These are phyloP conservation scores for Suillus fuscotomentosus DNA, from an alignment of 768 basidiomycete species.

Conservation along the genomic window DNA sequence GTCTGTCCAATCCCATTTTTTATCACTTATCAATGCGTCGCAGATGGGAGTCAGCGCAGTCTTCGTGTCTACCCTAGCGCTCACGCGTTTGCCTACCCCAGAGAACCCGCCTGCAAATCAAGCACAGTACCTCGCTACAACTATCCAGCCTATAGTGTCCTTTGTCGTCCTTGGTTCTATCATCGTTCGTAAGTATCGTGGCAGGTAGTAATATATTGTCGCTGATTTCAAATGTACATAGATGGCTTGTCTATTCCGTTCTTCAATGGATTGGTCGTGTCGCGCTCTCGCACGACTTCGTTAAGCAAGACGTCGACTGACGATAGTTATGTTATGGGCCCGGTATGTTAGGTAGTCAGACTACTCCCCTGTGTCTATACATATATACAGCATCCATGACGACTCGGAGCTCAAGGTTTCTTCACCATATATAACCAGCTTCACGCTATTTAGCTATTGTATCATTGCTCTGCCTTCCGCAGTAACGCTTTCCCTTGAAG, in stretches of 20 bases:
- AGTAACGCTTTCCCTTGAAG: background rate
- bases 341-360: slow-evolving; percentile 43
- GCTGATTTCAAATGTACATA: background rate
- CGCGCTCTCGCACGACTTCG: slow-evolving; percentile 45
- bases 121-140: slow-evolving; percentile 66
- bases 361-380: background rate
- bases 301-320: slow-evolving; percentile 42
- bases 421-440: background rate
- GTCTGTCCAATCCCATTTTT: slow-evolving; percentile 17
- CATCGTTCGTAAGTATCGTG: slow-evolving; percentile 59
- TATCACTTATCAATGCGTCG: background rate
- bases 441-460: background rate
- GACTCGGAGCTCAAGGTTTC: background rate
- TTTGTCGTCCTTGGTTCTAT: slow-evolving; percentile 90
- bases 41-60: slow-evolving; percentile 93
- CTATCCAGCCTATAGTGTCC: slow-evolving; percentile 79
- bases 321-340: slow-evolving; percentile 23
- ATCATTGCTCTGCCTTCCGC: background rate
- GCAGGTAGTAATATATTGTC: background rate
- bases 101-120: slow-evolving; percentile 61
- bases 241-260: slow-evolving; percentile 72
- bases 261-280: slow-evolving; percentile 50
- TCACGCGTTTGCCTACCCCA: slow-evolving; percentile 57
- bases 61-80: slow-evolving; percentile 80
- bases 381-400: background rate